Conservation (phyloP, 1,139 yeast species). For the Pichia sp. region DNA sequence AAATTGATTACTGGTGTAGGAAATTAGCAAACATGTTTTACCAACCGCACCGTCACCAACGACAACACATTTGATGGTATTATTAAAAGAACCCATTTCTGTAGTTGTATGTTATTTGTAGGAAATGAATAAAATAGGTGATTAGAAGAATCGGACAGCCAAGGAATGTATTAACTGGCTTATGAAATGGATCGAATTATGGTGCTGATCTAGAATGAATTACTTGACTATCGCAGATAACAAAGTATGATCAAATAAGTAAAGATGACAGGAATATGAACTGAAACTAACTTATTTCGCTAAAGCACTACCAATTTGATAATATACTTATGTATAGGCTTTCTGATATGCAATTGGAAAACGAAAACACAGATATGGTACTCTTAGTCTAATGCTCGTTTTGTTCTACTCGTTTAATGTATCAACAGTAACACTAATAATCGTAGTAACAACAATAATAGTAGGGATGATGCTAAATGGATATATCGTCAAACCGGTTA, state of each 20-base stretch:
- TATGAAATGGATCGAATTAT: background rate
- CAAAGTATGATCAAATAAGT: background rate
- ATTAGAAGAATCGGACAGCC: background rate
- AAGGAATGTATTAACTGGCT: background rate
- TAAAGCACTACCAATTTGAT: background rate
- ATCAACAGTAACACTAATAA: background rate
- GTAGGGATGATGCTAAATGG: background rate
- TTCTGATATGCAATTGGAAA: background rate
- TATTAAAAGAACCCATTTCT: slow-evolving; percentile 21
- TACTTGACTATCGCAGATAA: background rate
- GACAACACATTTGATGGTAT: slow-evolving; percentile 87
- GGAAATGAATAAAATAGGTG: background rate
- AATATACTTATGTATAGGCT: background rate
- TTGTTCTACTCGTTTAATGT: background rate
- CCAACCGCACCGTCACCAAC: slow-evolving; percentile 99
- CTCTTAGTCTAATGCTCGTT: background rate
- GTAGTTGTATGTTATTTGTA: background rate
- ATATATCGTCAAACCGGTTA: background rate
- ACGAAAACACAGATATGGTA: background rate
- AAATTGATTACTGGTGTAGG: slow-evolving; percentile 82
- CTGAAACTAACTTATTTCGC: too few species aligned
- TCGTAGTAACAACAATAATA: background rate
- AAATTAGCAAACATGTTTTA: slow-evolving; percentile 83
- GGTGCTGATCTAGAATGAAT: background rate
- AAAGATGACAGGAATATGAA: background rate